Conservation (phyloP, 257 asterid genomes). For the Solanum tarapatanum region DNA sequence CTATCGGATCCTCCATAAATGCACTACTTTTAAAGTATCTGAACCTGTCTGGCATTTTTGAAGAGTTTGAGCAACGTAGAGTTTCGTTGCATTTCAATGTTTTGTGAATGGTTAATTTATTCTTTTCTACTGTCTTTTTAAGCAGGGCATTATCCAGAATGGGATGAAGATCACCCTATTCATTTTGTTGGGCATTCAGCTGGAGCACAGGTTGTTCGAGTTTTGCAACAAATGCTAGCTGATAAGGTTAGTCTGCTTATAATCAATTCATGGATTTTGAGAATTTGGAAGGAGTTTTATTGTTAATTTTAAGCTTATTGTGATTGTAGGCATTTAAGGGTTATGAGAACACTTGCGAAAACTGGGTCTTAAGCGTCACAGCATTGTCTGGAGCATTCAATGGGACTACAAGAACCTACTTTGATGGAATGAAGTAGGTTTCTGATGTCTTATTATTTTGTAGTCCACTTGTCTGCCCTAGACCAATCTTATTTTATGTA, state of each 20-base stretch:
- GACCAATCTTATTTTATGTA: neutral
- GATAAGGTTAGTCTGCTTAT: slow-evolving; percentile 42
- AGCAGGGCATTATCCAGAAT: slow-evolving; percentile 83
- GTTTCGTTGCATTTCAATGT: neutral
- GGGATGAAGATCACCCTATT: slow-evolving; percentile 94
- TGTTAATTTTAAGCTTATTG: neutral
- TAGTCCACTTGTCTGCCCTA: neutral
- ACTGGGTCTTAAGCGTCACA: slow-evolving; percentile 85
- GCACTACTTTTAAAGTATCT: neutral
- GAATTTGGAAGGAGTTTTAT: neutral
- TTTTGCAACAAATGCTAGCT: slow-evolving; percentile 98
- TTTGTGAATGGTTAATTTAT: neutral
- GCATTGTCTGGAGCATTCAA: slow-evolving; percentile 94
- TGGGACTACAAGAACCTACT: slow-evolving; percentile 83
- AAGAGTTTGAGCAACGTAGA: neutral
- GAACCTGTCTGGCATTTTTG: neutral
- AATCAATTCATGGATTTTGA: neutral
- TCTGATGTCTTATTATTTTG: neutral
- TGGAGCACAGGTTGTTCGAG: slow-evolving; percentile 87
- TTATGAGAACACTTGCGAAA: slow-evolving; percentile 56
- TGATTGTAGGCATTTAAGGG: slow-evolving; percentile 66
- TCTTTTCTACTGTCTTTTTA: neutral
- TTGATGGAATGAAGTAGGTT: slow-evolving; percentile 92
- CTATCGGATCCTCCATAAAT: neutral
- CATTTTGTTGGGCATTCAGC: slow-evolving; percentile 98